phyloP scores from a whole-genome alignment of 1,284 basidiomycete species.

The Volvariella volvacea region DNA sequence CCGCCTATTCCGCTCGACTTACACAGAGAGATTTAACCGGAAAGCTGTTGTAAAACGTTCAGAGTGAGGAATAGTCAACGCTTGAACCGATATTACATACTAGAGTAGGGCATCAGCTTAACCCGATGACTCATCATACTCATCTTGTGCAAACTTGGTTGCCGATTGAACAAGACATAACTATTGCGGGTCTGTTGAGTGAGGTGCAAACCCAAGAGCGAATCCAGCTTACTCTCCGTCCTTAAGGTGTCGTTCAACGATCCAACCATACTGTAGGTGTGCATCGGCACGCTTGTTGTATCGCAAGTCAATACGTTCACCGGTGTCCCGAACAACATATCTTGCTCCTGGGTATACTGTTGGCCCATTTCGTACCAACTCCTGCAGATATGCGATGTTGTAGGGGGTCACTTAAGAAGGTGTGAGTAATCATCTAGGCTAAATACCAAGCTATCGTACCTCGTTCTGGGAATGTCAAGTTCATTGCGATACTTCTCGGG shows the following conservation, averaged over 20 bases:
- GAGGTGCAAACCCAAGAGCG: background rate
- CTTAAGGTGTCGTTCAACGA: conserved; percentile 96
- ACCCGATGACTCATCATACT: conserved; percentile 99
- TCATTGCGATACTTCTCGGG: conserved; percentile 96
- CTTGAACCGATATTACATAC: conserved; percentile 41
- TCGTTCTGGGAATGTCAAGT: conserved; percentile 95
- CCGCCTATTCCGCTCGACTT: conserved; percentile 29
- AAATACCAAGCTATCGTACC: conserved; percentile 41
- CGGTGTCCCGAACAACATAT: conserved; percentile 97
- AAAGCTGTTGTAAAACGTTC: conserved; percentile 60
- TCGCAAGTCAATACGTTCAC: conserved; percentile 94
- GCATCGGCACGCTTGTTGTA: conserved; percentile 99
- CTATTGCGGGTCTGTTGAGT: conserved; percentile 30
- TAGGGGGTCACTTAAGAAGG: conserved; percentile 81
- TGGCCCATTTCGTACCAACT: conserved; percentile 95
- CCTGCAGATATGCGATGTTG: conserved; percentile 93
- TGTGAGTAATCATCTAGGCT: conserved; percentile 7
- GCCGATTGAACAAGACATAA: conserved; percentile 96
- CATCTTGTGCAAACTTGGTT: conserved; percentile 99
- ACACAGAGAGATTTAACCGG: conserved; percentile 95
- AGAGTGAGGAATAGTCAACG: conserved; percentile 8
- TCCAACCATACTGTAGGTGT: conserved; percentile 97
- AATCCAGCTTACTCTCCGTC: conserved; percentile 80
- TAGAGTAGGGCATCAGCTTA: conserved; percentile 97
- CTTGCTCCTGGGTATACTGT: conserved; percentile 94